These are phyloP conservation scores for Lactarius pseudohatsudake DNA, from an alignment of 768 basidiomycete genomes.

Conservation along the genomic window DNA sequence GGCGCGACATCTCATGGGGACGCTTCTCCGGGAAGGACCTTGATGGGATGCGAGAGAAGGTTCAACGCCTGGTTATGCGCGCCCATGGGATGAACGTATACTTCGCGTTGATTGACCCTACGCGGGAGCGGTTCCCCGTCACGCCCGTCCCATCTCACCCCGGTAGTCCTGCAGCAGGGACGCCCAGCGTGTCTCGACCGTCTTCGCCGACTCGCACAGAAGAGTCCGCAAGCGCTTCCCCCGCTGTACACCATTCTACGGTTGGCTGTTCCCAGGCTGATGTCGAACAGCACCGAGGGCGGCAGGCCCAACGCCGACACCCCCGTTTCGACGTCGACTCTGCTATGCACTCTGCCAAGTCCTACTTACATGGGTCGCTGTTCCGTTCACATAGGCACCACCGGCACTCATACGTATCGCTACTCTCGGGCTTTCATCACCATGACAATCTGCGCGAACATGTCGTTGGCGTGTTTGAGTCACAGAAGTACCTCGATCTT, in stretches of 20 bases:
- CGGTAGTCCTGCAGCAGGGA: constrained; percentile 15
- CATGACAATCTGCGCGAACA: constrained; percentile 41
- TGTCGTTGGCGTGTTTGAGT: constrained; percentile 73
- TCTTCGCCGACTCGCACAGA: constrained; percentile 20
- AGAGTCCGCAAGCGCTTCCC: constrained; percentile 37
- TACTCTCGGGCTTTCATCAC: constrained; percentile 20
- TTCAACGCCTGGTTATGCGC: constrained; percentile 52
- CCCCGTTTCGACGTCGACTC: constrained; percentile 22
- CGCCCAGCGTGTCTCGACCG: constrained; percentile 18
- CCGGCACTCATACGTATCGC: constrained; percentile 22
- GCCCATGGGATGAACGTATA: constrained; percentile 64
- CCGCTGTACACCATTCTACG: constrained; percentile 39
- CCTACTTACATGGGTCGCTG: constrained; percentile 6
- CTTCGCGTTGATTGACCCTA: constrained; percentile 63
- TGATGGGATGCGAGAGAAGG: constrained; percentile 46
- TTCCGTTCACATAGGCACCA: constrained; percentile 16
- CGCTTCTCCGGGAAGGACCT: constrained; percentile 63
- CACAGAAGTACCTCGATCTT: constrained; percentile 65
- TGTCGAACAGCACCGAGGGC: constrained; percentile 10
- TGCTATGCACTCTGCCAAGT: constrained; percentile 4
- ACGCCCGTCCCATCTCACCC: constrained; percentile 21
- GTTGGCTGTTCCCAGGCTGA: constrained; percentile 27
- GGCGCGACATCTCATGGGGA: constrained; percentile 57
- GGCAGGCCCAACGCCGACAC: constrained; percentile 10
- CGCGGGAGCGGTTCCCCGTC: constrained; percentile 49